Base-by-base conservation (phyloP, 345 rosid genomes). In the Conringia planisiliqua region DNA sequence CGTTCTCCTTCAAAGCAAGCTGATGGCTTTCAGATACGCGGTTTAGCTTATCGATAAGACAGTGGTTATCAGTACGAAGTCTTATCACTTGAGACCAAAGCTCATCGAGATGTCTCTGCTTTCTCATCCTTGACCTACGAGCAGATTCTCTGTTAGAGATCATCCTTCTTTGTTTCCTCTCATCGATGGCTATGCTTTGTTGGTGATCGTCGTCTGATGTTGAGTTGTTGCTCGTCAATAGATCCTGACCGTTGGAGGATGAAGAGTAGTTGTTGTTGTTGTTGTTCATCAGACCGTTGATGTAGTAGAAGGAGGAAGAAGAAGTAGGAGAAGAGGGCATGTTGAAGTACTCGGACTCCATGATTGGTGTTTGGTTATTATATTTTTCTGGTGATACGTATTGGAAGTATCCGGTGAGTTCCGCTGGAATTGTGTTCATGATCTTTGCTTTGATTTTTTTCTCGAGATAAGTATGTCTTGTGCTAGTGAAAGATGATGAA, bases 61-160 rank as follows among this genome's bases (percentile, higher is more conserved):
- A 82, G 60, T 86, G 85, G 48, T 95, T 95, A 81, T 92, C 94
- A 4, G 77, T 81, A 5, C 91, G 78, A 40, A 92, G 96, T 80
- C 96, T 83, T 60, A 86, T 60, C 13, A 90, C 96, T 69, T 90
- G 97, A 47, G 97, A 83, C 91, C 91, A 89, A 27, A 94, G 89
- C 78, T 94, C 99, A 79, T 94, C 97, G 27, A 94, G 88, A 85
- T 94, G 97, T 81, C 81, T 90, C 81, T 91, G 99, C 62, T 94
- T 94, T 77, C 99, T 79, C 97, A 91, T 91, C 85, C 99, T 73
- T 10, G 99, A 94, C 83, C 99, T 82, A 1, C 99, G 85, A 16
- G 99, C 99, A 4, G 99, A 94, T 77, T 94, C 98, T 74, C 99
- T 82, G 71, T 94, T 94, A 5, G 99, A 94, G 51, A 94, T 87